phyloP scores from a whole-genome alignment of 371 early-diverging fungal species.

The Massospora cicadina region DNA sequence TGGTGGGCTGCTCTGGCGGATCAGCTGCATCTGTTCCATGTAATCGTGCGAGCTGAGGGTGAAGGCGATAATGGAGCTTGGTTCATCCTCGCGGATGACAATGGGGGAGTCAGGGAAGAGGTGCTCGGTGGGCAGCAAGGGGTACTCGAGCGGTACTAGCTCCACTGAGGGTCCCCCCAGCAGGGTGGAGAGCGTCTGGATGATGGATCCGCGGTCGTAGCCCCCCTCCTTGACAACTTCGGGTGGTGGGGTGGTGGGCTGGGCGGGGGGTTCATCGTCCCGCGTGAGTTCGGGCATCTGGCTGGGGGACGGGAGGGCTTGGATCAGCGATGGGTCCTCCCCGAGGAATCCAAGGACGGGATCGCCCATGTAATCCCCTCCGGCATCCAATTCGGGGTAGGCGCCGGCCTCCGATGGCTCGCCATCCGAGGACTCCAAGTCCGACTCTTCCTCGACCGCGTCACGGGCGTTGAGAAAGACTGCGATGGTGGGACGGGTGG shows the following conservation, averaged over 20 bases:
- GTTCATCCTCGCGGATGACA: conserved; percentile 81
- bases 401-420: neutral
- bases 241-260: neutral
- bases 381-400: neutral
- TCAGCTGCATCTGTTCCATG: neutral
- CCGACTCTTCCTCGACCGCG: conserved; percentile 35
- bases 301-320: neutral
- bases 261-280: too few species aligned
- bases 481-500: conserved; percentile 25
- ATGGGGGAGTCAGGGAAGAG: conserved; percentile 64
- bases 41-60: conserved; percentile 30
- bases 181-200: conserved; percentile 56
- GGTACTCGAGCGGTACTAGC: conserved; percentile 48
- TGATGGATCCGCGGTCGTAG: conserved; percentile 25
- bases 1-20: conserved; percentile 13
- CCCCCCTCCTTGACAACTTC: neutral
- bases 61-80: conserved; percentile 81
- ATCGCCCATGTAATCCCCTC: neutral
- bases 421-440: conserved; percentile 26
- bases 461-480: conserved; percentile 36
- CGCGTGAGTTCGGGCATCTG: neutral
- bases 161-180: conserved; percentile 40
- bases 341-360: conserved; percentile 1
- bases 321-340: neutral
- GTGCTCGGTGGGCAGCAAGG: conserved; percentile 69